Percentiles rank a stretch among this genome's conserved stretches.
phyloP scores from a whole-genome alignment of 2,329 filamentous ascomycete species.

The Cladosporium phlei region DNA sequence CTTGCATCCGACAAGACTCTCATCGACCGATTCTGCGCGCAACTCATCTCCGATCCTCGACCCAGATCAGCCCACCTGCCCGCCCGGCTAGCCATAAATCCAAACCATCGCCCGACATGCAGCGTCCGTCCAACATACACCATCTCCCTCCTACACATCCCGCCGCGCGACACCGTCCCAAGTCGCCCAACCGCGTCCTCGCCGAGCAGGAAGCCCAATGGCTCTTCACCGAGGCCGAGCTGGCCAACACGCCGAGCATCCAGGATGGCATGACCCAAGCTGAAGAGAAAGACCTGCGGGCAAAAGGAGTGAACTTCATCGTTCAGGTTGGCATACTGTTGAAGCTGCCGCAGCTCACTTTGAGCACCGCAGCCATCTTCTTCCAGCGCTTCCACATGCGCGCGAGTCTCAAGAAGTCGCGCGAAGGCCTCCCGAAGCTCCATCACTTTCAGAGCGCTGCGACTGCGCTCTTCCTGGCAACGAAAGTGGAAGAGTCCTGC shows the following conservation, averaged over 20 bases:
- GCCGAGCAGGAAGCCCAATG: constrained; percentile 66
- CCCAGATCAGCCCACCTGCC: background rate
- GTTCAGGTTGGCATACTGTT: constrained; percentile 89
- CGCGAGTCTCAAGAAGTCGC: constrained; percentile 70
- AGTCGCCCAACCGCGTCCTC: constrained; percentile 43
- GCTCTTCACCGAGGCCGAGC: constrained; percentile 81
- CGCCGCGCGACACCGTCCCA: constrained; percentile 32
- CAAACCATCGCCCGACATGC: constrained; percentile 14
- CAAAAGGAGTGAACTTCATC: constrained; percentile 95
- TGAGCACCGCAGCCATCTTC: constrained; percentile 89
- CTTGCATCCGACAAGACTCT: background rate
- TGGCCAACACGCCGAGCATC: constrained; percentile 76
- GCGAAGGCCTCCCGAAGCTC: constrained; percentile 60
- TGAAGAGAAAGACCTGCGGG: constrained; percentile 74
- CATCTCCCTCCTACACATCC: constrained; percentile 38
- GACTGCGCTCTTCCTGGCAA: constrained; percentile 86
- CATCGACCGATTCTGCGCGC: constrained; percentile 11
- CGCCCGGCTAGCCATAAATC: background rate
- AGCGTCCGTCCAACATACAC: constrained; percentile 16
- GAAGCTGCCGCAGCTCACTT: constrained; percentile 83
- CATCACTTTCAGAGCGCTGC: constrained; percentile 88
- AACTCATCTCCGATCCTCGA: constrained; percentile 4
- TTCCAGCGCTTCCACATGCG: constrained; percentile 97
- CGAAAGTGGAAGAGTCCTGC: constrained; percentile 95
- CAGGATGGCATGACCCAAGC: constrained; percentile 71